These are phyloP conservation scores for Gleditsia sinensis DNA, from an alignment of 306 rosid genomes.

Conservation along the genomic window DNA sequence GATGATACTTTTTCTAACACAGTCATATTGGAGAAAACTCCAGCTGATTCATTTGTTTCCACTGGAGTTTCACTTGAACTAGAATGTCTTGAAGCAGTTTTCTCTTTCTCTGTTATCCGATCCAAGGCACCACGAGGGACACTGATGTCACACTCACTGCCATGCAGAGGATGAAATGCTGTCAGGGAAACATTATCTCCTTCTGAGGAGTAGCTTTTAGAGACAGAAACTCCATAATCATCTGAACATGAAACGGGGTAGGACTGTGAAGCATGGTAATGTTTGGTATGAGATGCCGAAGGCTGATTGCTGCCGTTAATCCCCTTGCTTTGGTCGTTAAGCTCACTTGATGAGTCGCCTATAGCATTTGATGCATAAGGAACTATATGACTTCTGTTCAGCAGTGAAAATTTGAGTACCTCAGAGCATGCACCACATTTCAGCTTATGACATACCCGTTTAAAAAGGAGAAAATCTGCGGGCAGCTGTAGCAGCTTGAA, in stretches of 20 bases:
- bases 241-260: conserved; percentile 68
- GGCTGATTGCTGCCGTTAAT: conserved; percentile 32
- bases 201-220: conserved; percentile 66
- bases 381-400: conserved; percentile 56
- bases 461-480: conserved; percentile 77
- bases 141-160: conserved; percentile 22
- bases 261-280: conserved; percentile 6
- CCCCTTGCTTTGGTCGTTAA: conserved; percentile 32
- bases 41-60: conserved; percentile 32
- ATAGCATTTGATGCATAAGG: conserved; percentile 40
- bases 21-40: conserved; percentile 36
- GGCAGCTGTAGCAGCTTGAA: conserved; percentile 69
- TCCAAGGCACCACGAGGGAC: conserved; percentile 35
- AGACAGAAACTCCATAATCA: conserved; percentile 53
- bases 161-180: conserved; percentile 12
- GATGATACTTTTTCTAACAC: conserved; percentile 41
- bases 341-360: conserved; percentile 51
- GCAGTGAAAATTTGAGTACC: conserved; percentile 75
- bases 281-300: conserved; percentile 37
- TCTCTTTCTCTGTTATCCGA: conserved; percentile 35
- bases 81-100: conserved; percentile 40
- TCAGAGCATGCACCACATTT: conserved; percentile 83
- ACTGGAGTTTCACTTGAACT: conserved; percentile 32
- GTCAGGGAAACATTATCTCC: conserved; percentile 40
- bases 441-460: conserved; percentile 63